phyloP scores from a whole-genome alignment of 495 filamentous ascomycete species.

The Filosporella fistucella region DNA sequence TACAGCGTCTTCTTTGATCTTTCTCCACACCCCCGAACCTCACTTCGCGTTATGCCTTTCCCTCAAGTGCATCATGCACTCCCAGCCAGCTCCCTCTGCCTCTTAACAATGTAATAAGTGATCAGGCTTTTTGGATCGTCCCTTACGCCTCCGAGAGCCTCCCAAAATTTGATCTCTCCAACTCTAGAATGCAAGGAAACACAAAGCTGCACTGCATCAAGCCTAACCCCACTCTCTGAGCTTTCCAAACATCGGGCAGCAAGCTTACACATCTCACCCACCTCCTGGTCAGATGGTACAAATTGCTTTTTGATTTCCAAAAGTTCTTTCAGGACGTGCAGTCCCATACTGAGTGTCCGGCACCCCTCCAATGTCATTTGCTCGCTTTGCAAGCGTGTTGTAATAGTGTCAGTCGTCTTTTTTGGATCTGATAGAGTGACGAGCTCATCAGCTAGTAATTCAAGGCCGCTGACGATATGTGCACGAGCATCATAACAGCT shows the following conservation, averaged over 20 bases:
- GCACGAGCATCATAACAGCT: conserved; percentile 51
- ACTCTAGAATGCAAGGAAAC: conserved; percentile 67
- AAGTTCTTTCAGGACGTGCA: conserved; percentile 51
- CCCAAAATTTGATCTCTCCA: conserved; percentile 61
- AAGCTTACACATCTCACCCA: conserved; percentile 45
- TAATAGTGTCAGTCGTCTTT: conserved; percentile 41
- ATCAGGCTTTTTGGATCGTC: conserved; percentile 71
- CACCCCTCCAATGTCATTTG: conserved; percentile 37
- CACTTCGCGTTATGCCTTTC: no score
- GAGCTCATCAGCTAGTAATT: conserved; percentile 47
- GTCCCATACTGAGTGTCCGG: conserved; percentile 50
- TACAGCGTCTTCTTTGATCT: no score
- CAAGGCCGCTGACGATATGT: conserved; percentile 49
- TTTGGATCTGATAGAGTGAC: conserved; percentile 44
- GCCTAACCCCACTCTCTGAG: conserved; percentile 71
- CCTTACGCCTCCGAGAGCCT: conserved; percentile 53
- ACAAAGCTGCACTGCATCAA: conserved; percentile 73
- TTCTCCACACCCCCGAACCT: no score
- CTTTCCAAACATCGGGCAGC: conserved; percentile 61
- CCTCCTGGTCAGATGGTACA: conserved; percentile 35
- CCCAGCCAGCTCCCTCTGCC: conserved; percentile 39
- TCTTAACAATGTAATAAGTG: conserved; percentile 78
- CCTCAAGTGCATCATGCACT: neutral
- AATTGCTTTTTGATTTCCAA: conserved; percentile 37
- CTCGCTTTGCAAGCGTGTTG: conserved; percentile 14